Evolutionary conservation across 495 filamentous ascomycete genomes (phyloP), one percentile per base, ranked within the genome.

Genomic region (Gamarada debralockiae): DNA sequence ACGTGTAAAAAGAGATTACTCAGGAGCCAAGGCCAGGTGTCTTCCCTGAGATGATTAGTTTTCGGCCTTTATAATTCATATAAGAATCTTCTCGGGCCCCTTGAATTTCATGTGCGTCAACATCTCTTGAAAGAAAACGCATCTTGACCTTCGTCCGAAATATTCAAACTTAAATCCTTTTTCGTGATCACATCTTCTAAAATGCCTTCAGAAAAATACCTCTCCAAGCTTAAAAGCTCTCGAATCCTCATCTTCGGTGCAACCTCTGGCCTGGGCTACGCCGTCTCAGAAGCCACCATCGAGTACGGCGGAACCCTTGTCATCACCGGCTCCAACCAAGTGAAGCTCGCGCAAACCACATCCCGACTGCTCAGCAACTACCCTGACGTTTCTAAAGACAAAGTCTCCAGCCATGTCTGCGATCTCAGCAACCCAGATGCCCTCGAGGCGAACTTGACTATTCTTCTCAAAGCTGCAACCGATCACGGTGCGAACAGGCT

Each of bases 211-310:
- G n/a, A n/a, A n/a, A 41, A 41, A 41, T 41, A 41, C 38, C 10
- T 17, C 9, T 41, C 38, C 38, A 41, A 15, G 18, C 38, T 41
- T 9, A 9, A 10, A 12, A 21, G 18, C 14, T 10, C 14, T 17
- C 38, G 38, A 1, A 42, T 56, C 17, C 39, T 56, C 0, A 31
- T 57, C 41, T 37, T 57, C 41, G 54, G 54, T 12, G 54, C 48
- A 7, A 37, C 54, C 5, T 57, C 54, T 4, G 81, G 79, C 24
- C 79, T 84, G 48, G 81, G 81, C 22, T 75, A 72, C 41, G 71
- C 65, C 27, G 73, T 80, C 5, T 79, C 79, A 25, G 69, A 77
- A 55, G 68, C 63, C 3, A 57, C 67, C 8, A 60, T 82, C 43
- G 72, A 72, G 31, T 61, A 76, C 15, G 71, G 72, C 43, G 76